phyloP scores from a whole-genome alignment of 1,139 yeast genomes.

The Groenewaldozyma auringiensis region DNA sequence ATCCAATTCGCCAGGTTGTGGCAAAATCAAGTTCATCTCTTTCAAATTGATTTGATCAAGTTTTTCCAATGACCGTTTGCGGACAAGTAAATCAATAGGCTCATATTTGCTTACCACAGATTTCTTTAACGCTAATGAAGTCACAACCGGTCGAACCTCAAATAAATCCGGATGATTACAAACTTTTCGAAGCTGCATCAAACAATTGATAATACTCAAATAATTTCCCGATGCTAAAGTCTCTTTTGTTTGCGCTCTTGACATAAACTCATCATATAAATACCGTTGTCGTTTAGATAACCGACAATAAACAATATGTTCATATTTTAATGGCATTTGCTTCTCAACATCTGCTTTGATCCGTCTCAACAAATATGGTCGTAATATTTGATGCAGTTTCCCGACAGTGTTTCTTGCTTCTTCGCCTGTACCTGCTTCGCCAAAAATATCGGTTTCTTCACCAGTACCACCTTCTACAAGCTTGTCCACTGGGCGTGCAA shows the following conservation, averaged over 20 bases:
- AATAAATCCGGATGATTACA: slow-evolving; percentile 97
- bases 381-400: slow-evolving; percentile 82
- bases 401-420: slow-evolving; percentile 83
- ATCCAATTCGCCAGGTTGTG: slow-evolving; percentile 23
- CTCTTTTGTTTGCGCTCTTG: slow-evolving; percentile 90
- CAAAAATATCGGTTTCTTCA: slow-evolving; percentile 64
- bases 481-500: slow-evolving; percentile 91
- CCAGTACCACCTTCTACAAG: slow-evolving; percentile 72
- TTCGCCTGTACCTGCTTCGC: slow-evolving; percentile 63
- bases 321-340: slow-evolving; percentile 98
- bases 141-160: slow-evolving; percentile 90
- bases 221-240: slow-evolving; percentile 93
- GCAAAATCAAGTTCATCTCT: slow-evolving; percentile 54
- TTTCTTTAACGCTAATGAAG: slow-evolving; percentile 70
- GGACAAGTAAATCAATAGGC: slow-evolving; percentile 38
- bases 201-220: slow-evolving; percentile 87
- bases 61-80: slow-evolving; percentile 30
- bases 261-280: slow-evolving; percentile 94
- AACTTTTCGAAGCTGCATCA: slow-evolving; percentile 96
- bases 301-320: slow-evolving; percentile 87
- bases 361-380: slow-evolving; percentile 88
- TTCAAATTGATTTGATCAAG: slow-evolving; percentile 39
- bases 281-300: slow-evolving; percentile 87
- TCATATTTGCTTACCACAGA: slow-evolving; percentile 52
- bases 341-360: slow-evolving; percentile 95